Base-by-base conservation (phyloP, 345 rosid genomes). In the Syzygium grande region DNA sequence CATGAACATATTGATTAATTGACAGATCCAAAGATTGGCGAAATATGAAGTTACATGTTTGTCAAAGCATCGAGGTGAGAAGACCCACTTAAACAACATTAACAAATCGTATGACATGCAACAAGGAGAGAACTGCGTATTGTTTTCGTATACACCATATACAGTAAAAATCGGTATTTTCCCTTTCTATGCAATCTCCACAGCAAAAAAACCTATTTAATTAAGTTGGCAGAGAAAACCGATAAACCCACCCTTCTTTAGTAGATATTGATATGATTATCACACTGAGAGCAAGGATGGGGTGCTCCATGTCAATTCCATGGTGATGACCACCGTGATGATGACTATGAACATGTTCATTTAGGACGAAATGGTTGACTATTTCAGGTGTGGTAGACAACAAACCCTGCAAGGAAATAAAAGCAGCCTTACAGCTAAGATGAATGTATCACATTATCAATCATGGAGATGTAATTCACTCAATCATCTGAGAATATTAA, bases 291-390 rank as follows among this genome's bases (percentile, higher is more conserved):
- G 99, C 99, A 53, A 97, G 95, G 86, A 89, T 43, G 53, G 99
- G 99, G 87, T 96, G 95, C 56, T 87, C 89, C 98, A 96, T 94
- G 93, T 95, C 97, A 87, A 97, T 86, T 87, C 97, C 98, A 90
- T 94, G 97, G 90, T 93, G 95, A 89, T 93, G 94, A 84, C 92
- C 95, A 63, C 89, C 90, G 63, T 91, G 94, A 88, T 54, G 65
- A 90, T 92, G 96, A 84, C 85, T 86, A 84, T 91, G 93, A 52
- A 52, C 88, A 84, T 89, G 94, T 19, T 85, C 94, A 30, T 88
- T 90, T 54, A 65, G 55, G 86, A 89, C 85, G 16, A 93, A 86
- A 54, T 92, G 94, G 88, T 88, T 87, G 83, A 91, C 88, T 38
- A 84, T 88, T 89, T 93, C 94, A 88, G 97, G 94, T 89, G 93